Percentiles rank a stretch among this genome's conserved stretches.
Evolutionary conservation across 108 stramenopile species (phyloP).

Genomic region (Cylindrotheca closterium): DNA sequence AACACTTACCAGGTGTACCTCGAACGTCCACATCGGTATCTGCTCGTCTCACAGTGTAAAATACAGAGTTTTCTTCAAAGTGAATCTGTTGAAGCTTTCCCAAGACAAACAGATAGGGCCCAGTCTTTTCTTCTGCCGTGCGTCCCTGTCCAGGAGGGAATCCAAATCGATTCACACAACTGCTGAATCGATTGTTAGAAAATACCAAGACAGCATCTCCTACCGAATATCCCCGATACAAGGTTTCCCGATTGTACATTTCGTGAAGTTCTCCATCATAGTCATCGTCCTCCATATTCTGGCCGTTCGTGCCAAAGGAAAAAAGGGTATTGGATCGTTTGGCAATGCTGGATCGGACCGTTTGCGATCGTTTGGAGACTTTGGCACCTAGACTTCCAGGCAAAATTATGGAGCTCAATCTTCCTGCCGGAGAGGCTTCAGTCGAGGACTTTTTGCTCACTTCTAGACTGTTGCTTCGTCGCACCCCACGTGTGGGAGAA

Average conservation of each 20-base stretch:
- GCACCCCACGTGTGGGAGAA: too few relatives aligned
- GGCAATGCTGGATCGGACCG: not conserved
- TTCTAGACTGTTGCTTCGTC: too few relatives aligned
- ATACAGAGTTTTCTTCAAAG: constrained; percentile 71
- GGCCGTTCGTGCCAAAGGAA: not conserved
- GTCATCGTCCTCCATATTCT: not conserved
- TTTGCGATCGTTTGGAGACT: not conserved
- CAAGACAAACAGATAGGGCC: constrained; percentile 70
- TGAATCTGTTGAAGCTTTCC: constrained; percentile 60
- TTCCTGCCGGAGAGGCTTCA: not conserved
- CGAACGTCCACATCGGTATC: constrained; percentile 59
- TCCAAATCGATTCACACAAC: constrained; percentile 55
- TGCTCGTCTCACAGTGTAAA: constrained; percentile 65
- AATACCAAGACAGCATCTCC: constrained; percentile 31
- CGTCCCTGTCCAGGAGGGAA: constrained; percentile 54
- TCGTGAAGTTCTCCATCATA: not conserved
- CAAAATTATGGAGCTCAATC: not conserved
- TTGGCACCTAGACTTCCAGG: not conserved
- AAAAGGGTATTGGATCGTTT: not conserved
- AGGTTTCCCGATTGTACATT: not conserved
- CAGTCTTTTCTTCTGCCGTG: constrained; percentile 51
- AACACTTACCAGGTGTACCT: constrained; percentile 52
- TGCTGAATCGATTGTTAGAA: constrained; percentile 1
- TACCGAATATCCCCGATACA: constrained; percentile 12
- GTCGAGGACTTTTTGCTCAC: too few relatives aligned